Evolutionary conservation across 768 basidiomycete genomes (phyloP), one percentile per base, ranked within the genome.

Genomic region (Arthromyces matolae): DNA sequence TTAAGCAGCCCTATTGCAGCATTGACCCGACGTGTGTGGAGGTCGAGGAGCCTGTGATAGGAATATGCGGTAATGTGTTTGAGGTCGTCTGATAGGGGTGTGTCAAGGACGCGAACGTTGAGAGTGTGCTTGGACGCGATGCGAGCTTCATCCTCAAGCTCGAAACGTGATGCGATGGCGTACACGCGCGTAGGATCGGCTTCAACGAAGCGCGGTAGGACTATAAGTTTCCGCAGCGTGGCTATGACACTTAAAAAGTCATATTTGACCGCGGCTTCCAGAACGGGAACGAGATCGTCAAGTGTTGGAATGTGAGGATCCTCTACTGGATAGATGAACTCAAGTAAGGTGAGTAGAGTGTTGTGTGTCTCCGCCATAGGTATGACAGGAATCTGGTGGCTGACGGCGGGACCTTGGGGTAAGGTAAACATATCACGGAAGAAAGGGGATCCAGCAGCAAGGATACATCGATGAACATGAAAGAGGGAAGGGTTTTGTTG

Each of bases 371-470:
- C 86, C 2, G 81, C 67, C 4, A 86, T 68, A 2, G 80, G 76
- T 23, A 89, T 71, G 39, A 77, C 54, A 8, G 80, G 79, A 20
- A 64, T 59, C 13, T 53, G 50, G 14, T 58, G 52, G 34, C n/a
- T 50, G 40, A 22, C 37, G 6, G 10, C 49, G 28, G 47, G 64
- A 36, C 33, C 55, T 52, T 86, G 84, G 4, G 86, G 83, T 14
- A 87, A 67, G 18, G 77, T 62, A 58, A 89, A 83, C 81, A 87
- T 80, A 46, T 83, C 77, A 42, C 64, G 60, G 64, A 88, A 89
- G 65, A 88, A 83, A 2, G 80, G 73, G 5, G 86, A 88, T 1
- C 83, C 81, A 4, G 72, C 69, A 9, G 77, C 66, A 39, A 89
- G 76, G 51, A 89, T 75, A 61, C 74, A 77, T 50, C 72, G 71